These are phyloP conservation scores for Chalaropsis thielavioides DNA, from an alignment of 2,329 filamentous ascomycete genomes.

Conservation along the genomic window DNA sequence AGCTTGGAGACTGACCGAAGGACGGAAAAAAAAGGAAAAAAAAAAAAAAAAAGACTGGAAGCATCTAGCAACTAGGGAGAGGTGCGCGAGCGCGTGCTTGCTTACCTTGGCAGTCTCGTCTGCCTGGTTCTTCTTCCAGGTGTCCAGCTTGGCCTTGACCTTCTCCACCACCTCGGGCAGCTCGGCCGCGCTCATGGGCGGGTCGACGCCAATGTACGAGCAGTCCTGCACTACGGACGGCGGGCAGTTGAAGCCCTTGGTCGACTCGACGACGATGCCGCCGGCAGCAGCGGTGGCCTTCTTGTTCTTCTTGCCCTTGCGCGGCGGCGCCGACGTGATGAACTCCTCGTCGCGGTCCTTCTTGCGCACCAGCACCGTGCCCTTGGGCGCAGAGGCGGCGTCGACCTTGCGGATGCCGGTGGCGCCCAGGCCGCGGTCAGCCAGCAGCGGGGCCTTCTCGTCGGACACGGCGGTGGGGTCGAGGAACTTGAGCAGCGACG, in stretches of 20 bases:
- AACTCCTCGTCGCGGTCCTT: constrained; percentile 79
- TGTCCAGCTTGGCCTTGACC: constrained; percentile 76
- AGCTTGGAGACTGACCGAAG: neutral
- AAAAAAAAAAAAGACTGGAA: neutral
- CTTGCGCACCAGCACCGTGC: constrained; percentile 64
- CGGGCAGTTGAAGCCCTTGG: constrained; percentile 63
- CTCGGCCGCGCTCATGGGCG: constrained; percentile 73
- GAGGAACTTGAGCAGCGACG: constrained; percentile 79
- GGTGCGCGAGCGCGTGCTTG: neutral
- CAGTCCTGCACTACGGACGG: constrained; percentile 88
- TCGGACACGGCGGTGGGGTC: constrained; percentile 54
- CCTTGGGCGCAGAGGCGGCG: constrained; percentile 61
- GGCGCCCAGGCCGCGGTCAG: constrained; percentile 60
- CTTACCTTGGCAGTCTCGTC: constrained; percentile 80
- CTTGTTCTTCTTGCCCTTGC: constrained; percentile 81
- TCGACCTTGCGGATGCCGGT: constrained; percentile 73
- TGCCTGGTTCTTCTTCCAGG: constrained; percentile 85
- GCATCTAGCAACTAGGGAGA: neutral
- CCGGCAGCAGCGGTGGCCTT: constrained; percentile 30
- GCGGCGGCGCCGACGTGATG: constrained; percentile 57
- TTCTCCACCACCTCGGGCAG: constrained; percentile 70
- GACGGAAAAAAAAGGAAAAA: too few relatives aligned
- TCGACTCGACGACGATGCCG: constrained; percentile 29
- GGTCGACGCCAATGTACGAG: constrained; percentile 66
- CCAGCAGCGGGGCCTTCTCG: constrained; percentile 52